Percentiles rank a stretch among this genome's conserved stretches.
These are phyloP conservation scores for Huntiella savannae DNA, from an alignment of 2,329 filamentous ascomycete species.

Conservation along the genomic window DNA sequence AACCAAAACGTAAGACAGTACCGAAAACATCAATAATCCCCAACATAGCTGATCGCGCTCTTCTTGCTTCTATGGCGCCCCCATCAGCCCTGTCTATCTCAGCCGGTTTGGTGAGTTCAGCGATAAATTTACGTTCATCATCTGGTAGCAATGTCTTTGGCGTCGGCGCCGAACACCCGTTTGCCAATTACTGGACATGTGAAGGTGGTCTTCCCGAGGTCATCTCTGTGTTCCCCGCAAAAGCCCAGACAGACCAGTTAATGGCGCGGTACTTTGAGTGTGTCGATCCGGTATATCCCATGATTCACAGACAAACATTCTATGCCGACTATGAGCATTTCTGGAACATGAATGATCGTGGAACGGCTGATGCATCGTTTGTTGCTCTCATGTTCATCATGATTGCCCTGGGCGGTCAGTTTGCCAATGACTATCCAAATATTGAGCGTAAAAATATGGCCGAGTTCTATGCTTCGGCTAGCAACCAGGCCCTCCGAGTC, in stretches of 20 bases:
- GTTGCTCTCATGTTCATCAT: conserved; percentile 59
- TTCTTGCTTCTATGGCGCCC: conserved; percentile 21
- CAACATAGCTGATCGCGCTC: conserved; percentile 36
- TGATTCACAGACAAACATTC: conserved; percentile 57
- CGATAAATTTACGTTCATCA: conserved; percentile 51
- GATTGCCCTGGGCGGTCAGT: conserved; percentile 61
- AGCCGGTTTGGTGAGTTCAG: conserved; percentile 42
- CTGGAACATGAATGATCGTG: conserved; percentile 40
- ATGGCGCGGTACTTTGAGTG: conserved; percentile 45
- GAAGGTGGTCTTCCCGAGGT: conserved; percentile 58
- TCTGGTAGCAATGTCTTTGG: conserved; percentile 63
- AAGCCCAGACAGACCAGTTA: conserved; percentile 55
- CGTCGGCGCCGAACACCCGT: conserved; percentile 60
- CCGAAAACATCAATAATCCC: conserved; percentile 25
- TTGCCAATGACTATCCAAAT: conserved; percentile 40
- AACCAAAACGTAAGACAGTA: conserved; percentile 30
- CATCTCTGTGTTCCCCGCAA: conserved; percentile 55
- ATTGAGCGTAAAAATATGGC: conserved; percentile 53
- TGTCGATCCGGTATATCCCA: conserved; percentile 65
- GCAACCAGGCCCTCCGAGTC: conserved; percentile 57
- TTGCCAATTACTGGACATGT: conserved; percentile 73
- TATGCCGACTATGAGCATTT: conserved; percentile 64
- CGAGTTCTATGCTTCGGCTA: conserved; percentile 64
- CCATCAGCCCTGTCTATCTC: conserved; percentile 35
- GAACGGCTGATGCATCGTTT: conserved; percentile 50